Base-by-base conservation (phyloP, 495 filamentous ascomycete genomes). In the Talaromyces borbonicus region DNA sequence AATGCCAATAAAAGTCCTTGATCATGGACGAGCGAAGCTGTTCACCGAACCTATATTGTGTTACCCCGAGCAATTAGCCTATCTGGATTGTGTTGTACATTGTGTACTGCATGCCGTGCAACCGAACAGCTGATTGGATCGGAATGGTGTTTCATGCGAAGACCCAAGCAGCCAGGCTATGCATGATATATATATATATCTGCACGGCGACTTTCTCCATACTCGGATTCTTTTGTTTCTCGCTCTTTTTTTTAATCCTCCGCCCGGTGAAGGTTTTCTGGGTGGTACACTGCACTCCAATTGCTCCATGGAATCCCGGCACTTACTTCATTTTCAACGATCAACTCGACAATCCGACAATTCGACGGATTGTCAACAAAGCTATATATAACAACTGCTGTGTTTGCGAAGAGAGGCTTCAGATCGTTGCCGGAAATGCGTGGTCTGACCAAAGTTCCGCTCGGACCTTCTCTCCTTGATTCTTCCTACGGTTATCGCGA, bases 1-100 rank as follows among this genome's bases (percentile, higher is more conserved):
- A 99, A 72, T 93, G 84, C 75, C 87, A 93, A 62, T 85, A 80
- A 69, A 89, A 98, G 63, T 96, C 92, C 69, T 83, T 84, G 65
- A 97, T 88, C 56, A 94, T 78, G 52, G 89, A 95, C 48, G 85
- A 87, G 31, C 84, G 84, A 50, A 99, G 79, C 71, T 97, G 88
- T 61, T 94, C 84, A 58, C 92, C 92, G 75, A 99, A 99, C 72
- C 94, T 97, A 53, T 33, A 12, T 38, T 43, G 26, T 20, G 48
- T 57, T 14, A 54, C 43, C 26, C 26, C 5, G 6, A 5, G 35
- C 4, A n/a, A 29, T 29, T 31, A 31, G 27, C 25, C n/a, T 43
- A 22, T 38, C 35, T 22, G 6, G 15, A 36, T 18, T 36, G 3
- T 16, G 14, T 1, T 7, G 14, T 36, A 18, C 19, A 18, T 6